Evolutionary conservation across 164 flowering plant genomes (phyloP).

Genomic region (grape (Vitis vinifera)): DNA sequence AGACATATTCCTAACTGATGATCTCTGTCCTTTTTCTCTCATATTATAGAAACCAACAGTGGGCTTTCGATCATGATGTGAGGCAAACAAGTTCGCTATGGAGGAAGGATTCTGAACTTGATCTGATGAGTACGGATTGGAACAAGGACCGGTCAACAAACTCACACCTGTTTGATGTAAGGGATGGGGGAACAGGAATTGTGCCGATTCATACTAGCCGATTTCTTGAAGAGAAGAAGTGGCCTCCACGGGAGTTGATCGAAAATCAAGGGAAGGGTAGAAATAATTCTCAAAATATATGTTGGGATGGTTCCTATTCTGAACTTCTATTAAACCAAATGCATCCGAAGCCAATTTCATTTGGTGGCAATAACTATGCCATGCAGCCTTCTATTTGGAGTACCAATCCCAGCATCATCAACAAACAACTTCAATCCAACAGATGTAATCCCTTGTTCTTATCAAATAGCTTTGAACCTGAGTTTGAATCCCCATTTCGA

Average conservation of each 20-base stretch:
- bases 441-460: background rate
- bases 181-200: background rate
- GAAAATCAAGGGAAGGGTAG: no score
- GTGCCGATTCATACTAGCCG: slow-evolving; percentile 23
- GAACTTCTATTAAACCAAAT: background rate
- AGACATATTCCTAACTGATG: background rate
- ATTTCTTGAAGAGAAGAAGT: slow-evolving; percentile 31
- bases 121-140: no score
- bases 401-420: background rate
- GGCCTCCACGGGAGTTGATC: slow-evolving; percentile 25
- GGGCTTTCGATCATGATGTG: slow-evolving; percentile 2
- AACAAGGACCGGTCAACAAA: slow-evolving; percentile 5
- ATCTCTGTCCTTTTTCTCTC: background rate
- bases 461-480: background rate
- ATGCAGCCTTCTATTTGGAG: slow-evolving; percentile 5
- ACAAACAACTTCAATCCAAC: background rate
- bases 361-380: background rate
- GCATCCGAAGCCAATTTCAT: background rate
- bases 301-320: background rate
- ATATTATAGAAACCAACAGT: slow-evolving; percentile 14
- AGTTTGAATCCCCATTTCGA: background rate
- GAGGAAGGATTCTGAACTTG: slow-evolving; percentile 8
- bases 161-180: slow-evolving; percentile 6
- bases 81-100: background rate
- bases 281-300: background rate